Conservation (phyloP, 352 stramenopile species). For the Globisporangium yorkense region DNA sequence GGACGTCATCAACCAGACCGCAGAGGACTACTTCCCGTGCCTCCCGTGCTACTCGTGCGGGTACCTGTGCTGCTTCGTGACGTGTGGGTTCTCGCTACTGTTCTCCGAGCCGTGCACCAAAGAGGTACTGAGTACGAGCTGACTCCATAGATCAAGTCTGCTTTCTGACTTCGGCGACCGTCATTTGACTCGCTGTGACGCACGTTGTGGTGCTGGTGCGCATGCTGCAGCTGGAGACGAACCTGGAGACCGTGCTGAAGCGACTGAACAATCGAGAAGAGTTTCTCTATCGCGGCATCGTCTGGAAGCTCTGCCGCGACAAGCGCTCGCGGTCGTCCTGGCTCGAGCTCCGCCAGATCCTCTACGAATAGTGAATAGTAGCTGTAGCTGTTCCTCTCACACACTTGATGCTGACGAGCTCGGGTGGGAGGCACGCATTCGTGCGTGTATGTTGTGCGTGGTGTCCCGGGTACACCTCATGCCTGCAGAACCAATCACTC, state of each 20-base stretch:
- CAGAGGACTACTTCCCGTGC: slow-evolving; percentile 71
- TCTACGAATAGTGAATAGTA: slow-evolving; percentile 36
- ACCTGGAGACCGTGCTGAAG: slow-evolving; percentile 53
- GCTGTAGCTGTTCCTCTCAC: too few relatives aligned
- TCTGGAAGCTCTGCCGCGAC: slow-evolving; percentile 49
- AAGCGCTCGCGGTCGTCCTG: slow-evolving; percentile 45
- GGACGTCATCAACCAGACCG: slow-evolving; percentile 66
- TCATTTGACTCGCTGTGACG: too few relatives aligned
- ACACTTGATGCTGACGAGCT: too few relatives aligned
- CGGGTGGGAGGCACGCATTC: too few relatives aligned
- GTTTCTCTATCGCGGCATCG: slow-evolving; percentile 59
- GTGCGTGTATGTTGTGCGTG: too few relatives aligned
- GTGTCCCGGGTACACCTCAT: too few relatives aligned
- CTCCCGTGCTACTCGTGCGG: slow-evolving; percentile 61
- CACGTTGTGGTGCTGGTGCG: background rate
- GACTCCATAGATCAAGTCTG: background rate
- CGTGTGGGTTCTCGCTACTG: slow-evolving; percentile 53
- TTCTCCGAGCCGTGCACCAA: slow-evolving; percentile 60
- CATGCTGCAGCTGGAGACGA: slow-evolving; percentile 39
- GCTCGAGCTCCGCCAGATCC: slow-evolving; percentile 68
- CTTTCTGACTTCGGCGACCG: too few relatives aligned
- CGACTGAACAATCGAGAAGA: slow-evolving; percentile 66
- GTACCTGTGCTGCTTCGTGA: slow-evolving; percentile 63
- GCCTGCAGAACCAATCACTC: too few relatives aligned
- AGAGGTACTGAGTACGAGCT: slow-evolving; percentile 26